Percentiles rank a stretch among this genome's conserved stretches.
phyloP scores from a whole-genome alignment of 495 filamentous ascomycete species.

The Aspergillus haitiensis region DNA sequence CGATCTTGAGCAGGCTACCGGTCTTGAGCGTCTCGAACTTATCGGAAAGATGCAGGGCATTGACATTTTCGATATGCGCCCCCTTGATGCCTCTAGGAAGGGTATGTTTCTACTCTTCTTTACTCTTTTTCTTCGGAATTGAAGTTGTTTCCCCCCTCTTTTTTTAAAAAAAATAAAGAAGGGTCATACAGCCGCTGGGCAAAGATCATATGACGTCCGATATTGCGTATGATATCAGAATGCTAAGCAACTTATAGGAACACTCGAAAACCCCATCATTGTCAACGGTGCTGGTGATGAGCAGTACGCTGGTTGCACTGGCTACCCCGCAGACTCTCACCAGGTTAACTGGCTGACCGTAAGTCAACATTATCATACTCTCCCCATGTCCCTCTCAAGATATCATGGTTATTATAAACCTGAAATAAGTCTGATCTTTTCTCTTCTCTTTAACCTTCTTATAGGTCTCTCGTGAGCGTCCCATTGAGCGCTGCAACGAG shows the following conservation, averaged over 20 bases:
- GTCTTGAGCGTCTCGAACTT: constrained; percentile 97
- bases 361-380: constrained; percentile 35
- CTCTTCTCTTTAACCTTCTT: background rate
- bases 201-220: too few species aligned
- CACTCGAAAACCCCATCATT: constrained; percentile 82
- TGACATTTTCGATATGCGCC: constrained; percentile 98
- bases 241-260: constrained; percentile 56
- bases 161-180: background rate
- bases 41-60: constrained; percentile 98
- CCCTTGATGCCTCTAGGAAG: constrained; percentile 84
- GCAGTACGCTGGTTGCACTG: constrained; percentile 96
- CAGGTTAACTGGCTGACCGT: constrained; percentile 85
- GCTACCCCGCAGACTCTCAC: constrained; percentile 89
- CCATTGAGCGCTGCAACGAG: constrained; percentile 89
- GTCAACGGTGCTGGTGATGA: constrained; percentile 90
- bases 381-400: too few species aligned
- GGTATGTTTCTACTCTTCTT: constrained; percentile 50
- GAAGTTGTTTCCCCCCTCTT: background rate
- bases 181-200: background rate
- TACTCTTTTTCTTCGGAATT: background rate
- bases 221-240: background rate
- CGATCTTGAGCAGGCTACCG: constrained; percentile 91
- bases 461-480: constrained; percentile 85
- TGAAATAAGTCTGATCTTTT: background rate
- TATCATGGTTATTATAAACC: background rate